Evolutionary conservation across 805 yeast species (phyloP).

Genomic region (Lipomyces spencermartinsiae): DNA sequence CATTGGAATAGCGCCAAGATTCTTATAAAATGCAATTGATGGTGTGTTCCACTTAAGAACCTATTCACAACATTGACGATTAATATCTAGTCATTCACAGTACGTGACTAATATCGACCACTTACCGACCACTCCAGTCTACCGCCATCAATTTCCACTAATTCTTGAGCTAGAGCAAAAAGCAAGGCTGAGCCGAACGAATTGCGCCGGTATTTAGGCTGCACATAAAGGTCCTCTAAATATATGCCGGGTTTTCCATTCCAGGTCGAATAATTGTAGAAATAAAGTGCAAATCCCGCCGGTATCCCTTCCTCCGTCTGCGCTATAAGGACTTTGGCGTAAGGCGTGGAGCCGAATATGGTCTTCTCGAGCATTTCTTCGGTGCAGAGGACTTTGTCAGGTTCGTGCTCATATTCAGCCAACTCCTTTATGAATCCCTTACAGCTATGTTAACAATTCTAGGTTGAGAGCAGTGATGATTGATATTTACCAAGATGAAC

Average conservation of each 20-base stretch:
- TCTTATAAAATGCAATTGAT: conserved; percentile 35
- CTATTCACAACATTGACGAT: conserved; percentile 9
- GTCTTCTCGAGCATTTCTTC: conserved; percentile 33
- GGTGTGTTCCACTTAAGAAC: conserved; percentile 38
- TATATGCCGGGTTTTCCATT: conserved; percentile 38
- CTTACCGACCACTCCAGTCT: conserved; percentile 38
- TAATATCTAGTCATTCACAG: neutral
- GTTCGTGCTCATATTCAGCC: conserved; percentile 35
- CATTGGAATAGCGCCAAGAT: conserved; percentile 34
- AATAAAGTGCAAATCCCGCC: conserved; percentile 44
- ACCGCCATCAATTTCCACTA: conserved; percentile 33
- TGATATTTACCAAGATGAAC: conserved; percentile 24
- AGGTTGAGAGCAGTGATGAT: neutral
- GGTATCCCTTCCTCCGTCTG: conserved; percentile 40
- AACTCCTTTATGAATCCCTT: conserved; percentile 33
- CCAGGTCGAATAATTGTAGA: conserved; percentile 40
- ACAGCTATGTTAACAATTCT: neutral
- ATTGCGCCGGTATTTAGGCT: conserved; percentile 29
- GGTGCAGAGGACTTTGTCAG: conserved; percentile 34
- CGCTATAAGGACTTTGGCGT: conserved; percentile 34
- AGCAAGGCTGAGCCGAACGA: conserved; percentile 34
- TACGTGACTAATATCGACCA: neutral
- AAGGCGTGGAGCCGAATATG: conserved; percentile 29
- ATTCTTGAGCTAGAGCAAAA: conserved; percentile 35
- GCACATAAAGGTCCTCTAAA: conserved; percentile 38